These are phyloP conservation scores for Yamadazyma akitaensis DNA, from an alignment of 805 yeast species.

Conservation along the genomic window DNA sequence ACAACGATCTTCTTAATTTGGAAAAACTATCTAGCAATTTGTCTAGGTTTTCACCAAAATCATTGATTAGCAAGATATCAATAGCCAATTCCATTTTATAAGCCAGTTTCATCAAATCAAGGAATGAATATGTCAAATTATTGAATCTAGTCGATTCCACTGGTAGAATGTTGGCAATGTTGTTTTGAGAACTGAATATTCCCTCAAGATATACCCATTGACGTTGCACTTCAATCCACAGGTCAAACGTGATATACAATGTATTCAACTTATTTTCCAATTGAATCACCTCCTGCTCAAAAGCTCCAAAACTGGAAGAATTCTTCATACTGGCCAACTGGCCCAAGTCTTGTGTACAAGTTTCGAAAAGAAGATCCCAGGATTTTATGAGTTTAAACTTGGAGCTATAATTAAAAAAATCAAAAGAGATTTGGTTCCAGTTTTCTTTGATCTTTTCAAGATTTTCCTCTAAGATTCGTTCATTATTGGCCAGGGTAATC, in stretches of 20 bases:
- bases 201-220: slow-evolving; percentile 87
- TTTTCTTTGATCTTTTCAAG: slow-evolving; percentile 45
- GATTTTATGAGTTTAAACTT: slow-evolving; percentile 57
- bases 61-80: slow-evolving; percentile 53
- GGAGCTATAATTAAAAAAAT: slow-evolving; percentile 49
- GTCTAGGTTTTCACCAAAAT: slow-evolving; percentile 44
- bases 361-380: slow-evolving; percentile 63
- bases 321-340: slow-evolving; percentile 66
- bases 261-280: slow-evolving; percentile 57
- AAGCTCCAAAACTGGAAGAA: slow-evolving; percentile 58
- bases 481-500: slow-evolving; percentile 67
- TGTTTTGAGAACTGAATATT: slow-evolving; percentile 57
- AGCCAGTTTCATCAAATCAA: slow-evolving; percentile 47
- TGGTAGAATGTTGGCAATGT: slow-evolving; percentile 62
- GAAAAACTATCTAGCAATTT: slow-evolving; percentile 53
- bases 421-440: slow-evolving; percentile 58
- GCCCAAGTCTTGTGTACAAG: slow-evolving; percentile 57
- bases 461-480: slow-evolving; percentile 59
- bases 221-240: slow-evolving; percentile 83
- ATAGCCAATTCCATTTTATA: slow-evolving; percentile 49
- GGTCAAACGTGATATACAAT: slow-evolving; percentile 51
- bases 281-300: slow-evolving; percentile 53
- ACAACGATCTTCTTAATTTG: slow-evolving; percentile 60
- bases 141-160: slow-evolving; percentile 65
- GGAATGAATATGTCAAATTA: slow-evolving; percentile 59